Base-by-base conservation (phyloP, 225 moss, liverwort and hornwort species). In the Neckera pumila region DNA sequence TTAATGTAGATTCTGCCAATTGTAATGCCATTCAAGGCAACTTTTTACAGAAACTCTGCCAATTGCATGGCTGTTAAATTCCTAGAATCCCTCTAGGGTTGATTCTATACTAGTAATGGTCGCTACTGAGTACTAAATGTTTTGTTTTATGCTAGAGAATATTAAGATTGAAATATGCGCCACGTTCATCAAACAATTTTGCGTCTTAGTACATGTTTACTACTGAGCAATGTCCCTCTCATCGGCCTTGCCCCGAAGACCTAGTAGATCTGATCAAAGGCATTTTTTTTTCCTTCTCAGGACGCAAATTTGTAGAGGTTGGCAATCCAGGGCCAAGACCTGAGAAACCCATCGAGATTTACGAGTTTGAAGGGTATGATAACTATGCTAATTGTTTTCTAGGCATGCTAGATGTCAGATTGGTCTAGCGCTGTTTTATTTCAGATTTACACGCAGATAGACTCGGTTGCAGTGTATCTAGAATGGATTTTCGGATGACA, bases 301-400 rank as follows among this genome's bases (percentile, higher is more conserved):
- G 99, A 73, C 95, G 95, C 60, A 99, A 96, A 89, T 92, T 96
- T 85, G 88, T 99, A 81, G 99, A 99, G 90, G 93, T 94, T 77
- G 93, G 87, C 49, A 95, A 88, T 91, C 92, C 90, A 78, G 93
- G 96, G 62, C 94, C 95, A 57, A 92, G 93, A 80, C 99, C 99
- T 47, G 96, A 95, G 89, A 96, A 96, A 81, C 95, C 96, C 34
- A 96, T 99, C 87, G 99, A 97, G 86, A 91, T 99, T 19, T 99
- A 99, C 81, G 99, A 99, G 76, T 97, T 96, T 91, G 99, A 99
- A 93, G 97, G 99, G 99, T 97, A 86, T 80, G 93, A 60, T 82
- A 11, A 77, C 38, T 47, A 83, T 79, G 34, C 74, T 33, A 2
- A 38, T 81, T 78, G 38, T 64, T 75, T 83, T 85, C 14, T 28